Conservation (phyloP, 73 alveolate species). For the Tetrahymena elliotti region DNA sequence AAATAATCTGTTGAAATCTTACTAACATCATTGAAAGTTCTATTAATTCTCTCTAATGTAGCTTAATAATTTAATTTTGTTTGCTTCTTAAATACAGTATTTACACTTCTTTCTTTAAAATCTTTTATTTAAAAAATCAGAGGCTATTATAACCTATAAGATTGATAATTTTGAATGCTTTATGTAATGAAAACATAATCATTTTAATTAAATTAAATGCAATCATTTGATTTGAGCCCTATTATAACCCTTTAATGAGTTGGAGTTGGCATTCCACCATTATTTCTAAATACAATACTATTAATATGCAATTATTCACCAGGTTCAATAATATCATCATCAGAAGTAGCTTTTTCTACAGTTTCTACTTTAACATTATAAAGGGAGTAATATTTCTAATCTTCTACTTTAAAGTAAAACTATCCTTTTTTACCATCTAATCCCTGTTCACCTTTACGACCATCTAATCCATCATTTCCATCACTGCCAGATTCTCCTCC, state of each 20-base stretch:
- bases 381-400: neutral
- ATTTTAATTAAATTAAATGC: neutral
- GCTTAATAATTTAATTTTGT: neutral
- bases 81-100: neutral
- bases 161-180: neutral
- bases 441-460: too few species aligned
- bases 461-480: too few species aligned
- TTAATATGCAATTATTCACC: neutral
- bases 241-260: neutral
- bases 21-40: neutral
- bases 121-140: neutral
- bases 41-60: neutral
- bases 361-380: neutral
- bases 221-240: neutral
- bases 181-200: neutral
- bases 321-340: neutral
- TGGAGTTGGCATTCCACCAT: neutral
- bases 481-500: too few species aligned
- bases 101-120: neutral
- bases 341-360: neutral
- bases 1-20: neutral
- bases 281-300: neutral
- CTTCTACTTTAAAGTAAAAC: neutral
- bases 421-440: too few species aligned
- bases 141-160: neutral